Evolutionary conservation across 2,329 filamentous ascomycete genomes (phyloP).

Genomic region (Amauroascus niger): DNA sequence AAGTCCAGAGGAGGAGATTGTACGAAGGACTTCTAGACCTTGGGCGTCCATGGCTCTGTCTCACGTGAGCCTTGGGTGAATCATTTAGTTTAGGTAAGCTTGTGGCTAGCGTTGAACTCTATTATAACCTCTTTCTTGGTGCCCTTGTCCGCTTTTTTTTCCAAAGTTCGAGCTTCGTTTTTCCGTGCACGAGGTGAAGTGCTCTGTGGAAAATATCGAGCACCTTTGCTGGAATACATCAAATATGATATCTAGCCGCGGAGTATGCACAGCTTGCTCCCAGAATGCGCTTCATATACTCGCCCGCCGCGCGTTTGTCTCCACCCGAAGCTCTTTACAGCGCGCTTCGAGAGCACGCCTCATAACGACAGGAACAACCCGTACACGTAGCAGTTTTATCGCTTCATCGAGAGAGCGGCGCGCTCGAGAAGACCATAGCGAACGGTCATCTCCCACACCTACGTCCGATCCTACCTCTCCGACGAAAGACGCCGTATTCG

Average conservation of each 20-base stretch:
- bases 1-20: too few species aligned
- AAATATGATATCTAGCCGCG: slow-evolving; percentile 30
- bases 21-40: too few species aligned
- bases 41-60: too few species aligned
- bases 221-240: too few species aligned
- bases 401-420: background rate
- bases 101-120: background rate
- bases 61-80: too few species aligned
- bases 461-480: background rate
- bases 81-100: background rate
- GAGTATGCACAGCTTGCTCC: slow-evolving; percentile 23
- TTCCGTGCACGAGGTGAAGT: too few species aligned
- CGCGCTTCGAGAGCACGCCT: slow-evolving; percentile 18
- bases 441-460: slow-evolving; percentile 6
- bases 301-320: slow-evolving; percentile 14
- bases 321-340: slow-evolving; percentile 14
- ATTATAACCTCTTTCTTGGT: background rate
- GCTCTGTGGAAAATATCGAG: too few species aligned
- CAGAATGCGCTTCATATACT: slow-evolving; percentile 23
- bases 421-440: background rate
- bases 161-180: too few species aligned
- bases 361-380: background rate
- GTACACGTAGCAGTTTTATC: background rate
- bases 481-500: slow-evolving; percentile 27
- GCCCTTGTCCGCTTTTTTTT: background rate